These are phyloP conservation scores for Dryas drummondii DNA, from an alignment of 306 rosid species.

Conservation along the genomic window DNA sequence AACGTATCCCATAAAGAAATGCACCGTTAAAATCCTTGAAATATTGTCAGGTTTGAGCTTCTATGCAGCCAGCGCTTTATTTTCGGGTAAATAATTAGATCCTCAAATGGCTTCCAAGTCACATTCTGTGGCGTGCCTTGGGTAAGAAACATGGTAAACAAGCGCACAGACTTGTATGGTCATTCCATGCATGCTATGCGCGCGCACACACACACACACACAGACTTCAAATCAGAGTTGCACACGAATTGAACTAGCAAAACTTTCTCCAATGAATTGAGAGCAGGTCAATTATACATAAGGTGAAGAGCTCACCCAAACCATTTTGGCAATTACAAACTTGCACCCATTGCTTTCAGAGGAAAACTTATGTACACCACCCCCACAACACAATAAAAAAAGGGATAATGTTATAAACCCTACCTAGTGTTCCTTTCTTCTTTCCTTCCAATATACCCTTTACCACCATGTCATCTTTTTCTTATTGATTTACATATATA, in stretches of 20 bases:
- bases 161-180: too few species aligned
- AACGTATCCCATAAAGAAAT: too few species aligned
- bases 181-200: too few species aligned
- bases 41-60: too few species aligned
- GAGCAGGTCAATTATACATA: conserved; percentile 48
- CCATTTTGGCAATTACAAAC: conserved; percentile 33
- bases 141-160: too few species aligned
- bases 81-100: too few species aligned
- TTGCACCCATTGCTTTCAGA: conserved; percentile 60
- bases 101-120: too few species aligned
- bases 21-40: too few species aligned
- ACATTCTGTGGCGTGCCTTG: too few species aligned
- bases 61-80: too few species aligned
- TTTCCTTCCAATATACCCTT: conserved; percentile 35
- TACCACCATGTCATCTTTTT: conserved; percentile 44
- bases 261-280: conserved; percentile 43
- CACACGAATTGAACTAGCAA: conserved; percentile 11
- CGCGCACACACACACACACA: too few species aligned
- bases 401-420: conserved; percentile 44
- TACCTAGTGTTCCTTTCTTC: conserved; percentile 48
- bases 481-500: conserved; percentile 78
- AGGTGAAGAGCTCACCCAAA: conserved; percentile 50
- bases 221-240: neutral
- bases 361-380: conserved; percentile 68
- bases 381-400: conserved; percentile 52